phyloP scores from a whole-genome alignment of 345 rosid genomes.

The Euphorbia peplus region DNA sequence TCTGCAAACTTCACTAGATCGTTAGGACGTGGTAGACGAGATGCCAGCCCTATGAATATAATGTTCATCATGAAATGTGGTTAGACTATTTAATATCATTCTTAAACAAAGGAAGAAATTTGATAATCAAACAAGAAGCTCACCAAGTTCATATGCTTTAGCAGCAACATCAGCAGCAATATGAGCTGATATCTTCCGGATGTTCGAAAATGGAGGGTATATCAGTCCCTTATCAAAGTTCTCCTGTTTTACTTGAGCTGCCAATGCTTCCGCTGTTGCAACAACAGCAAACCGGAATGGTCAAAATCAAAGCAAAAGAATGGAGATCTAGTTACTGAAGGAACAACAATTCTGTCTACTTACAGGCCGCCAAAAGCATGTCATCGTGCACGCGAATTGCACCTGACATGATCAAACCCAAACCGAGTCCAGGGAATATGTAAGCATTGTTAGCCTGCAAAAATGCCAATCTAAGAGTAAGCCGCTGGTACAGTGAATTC shows the following conservation, averaged over 20 bases:
- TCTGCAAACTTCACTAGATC: conserved; percentile 77
- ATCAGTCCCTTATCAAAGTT: conserved; percentile 71
- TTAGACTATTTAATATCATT: too few relatives aligned
- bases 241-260: conserved; percentile 66
- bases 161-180: conserved; percentile 92
- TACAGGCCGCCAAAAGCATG: conserved; percentile 98
- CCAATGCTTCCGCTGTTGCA: conserved; percentile 86
- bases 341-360: conserved; percentile 39
- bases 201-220: conserved; percentile 88
- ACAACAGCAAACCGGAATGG: neutral
- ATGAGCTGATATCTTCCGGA: conserved; percentile 81
- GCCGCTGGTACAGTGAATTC: neutral
- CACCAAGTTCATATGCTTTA: conserved; percentile 89
- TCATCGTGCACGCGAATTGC: conserved; percentile 87
- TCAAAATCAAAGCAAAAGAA: too few relatives aligned
- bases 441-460: conserved; percentile 95
- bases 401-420: conserved; percentile 87
- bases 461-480: neutral
- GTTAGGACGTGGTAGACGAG: conserved; percentile 81
- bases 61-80: too few relatives aligned
- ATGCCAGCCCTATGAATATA: conserved; percentile 60
- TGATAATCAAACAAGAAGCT: conserved; percentile 18
- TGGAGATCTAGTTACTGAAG: too few relatives aligned
- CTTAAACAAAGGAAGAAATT: neutral
- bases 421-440: conserved; percentile 91